These are phyloP conservation scores for Populus simonii DNA, from an alignment of 345 rosid genomes.

Conservation along the genomic window DNA sequence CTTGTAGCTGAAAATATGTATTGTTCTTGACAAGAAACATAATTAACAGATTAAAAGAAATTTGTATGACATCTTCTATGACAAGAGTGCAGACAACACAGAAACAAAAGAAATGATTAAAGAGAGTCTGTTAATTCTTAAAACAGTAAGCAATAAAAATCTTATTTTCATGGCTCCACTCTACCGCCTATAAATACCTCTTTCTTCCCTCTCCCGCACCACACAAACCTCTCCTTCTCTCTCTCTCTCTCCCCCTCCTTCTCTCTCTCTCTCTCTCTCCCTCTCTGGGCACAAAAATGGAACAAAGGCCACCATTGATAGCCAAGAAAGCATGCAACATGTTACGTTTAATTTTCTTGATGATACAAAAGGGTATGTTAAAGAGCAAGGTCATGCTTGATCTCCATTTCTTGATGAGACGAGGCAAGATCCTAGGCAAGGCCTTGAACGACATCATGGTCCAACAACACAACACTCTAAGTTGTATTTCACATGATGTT, in stretches of 20 bases:
- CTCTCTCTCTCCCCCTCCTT: neutral
- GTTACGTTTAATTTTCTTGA: conserved; percentile 21
- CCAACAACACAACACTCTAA: conserved; percentile 16
- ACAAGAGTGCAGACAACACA: neutral
- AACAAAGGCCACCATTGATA: conserved; percentile 7
- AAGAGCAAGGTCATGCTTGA: conserved; percentile 26
- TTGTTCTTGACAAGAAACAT: neutral
- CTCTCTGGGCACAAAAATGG: neutral
- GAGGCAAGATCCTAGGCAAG: conserved; percentile 33
- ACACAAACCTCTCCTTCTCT: neutral
- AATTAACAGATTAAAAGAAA: neutral
- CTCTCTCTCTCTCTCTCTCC: neutral
- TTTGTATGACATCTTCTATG: neutral
- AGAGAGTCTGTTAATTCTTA: neutral
- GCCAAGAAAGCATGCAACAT: conserved; percentile 19
- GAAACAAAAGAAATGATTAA: conserved; percentile 17
- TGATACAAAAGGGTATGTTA: conserved; percentile 30
- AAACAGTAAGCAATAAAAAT: neutral
- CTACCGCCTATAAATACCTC: conserved; percentile 7
- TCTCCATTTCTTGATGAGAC: conserved; percentile 18
- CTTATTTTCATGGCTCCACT: neutral
- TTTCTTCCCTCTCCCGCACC: neutral
- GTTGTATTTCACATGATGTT: conserved; percentile 22
- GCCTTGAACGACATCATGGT: conserved; percentile 27
- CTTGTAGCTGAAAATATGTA: neutral